These are phyloP conservation scores for Petunia axillaris DNA, from an alignment of 257 asterid species.

Conservation along the genomic window DNA sequence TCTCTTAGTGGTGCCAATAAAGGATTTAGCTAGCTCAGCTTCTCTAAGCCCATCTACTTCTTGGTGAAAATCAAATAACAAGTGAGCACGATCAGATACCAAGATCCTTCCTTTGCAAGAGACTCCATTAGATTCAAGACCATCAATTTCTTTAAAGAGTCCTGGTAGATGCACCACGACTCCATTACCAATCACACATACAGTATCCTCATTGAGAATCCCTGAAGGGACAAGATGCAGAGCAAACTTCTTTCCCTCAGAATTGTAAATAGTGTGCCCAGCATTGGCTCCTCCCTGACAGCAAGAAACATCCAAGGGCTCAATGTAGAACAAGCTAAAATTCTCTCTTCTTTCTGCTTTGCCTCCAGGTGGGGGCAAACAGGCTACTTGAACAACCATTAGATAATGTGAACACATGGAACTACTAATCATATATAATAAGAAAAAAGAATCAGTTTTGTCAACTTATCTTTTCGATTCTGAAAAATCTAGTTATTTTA, in stretches of 20 bases:
- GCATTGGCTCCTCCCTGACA: constrained; percentile 97
- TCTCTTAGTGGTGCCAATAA: constrained; percentile 87
- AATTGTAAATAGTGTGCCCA: constrained; percentile 89
- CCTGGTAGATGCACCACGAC: constrained; percentile 91
- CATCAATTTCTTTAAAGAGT: constrained; percentile 75
- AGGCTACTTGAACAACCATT: too few species aligned
- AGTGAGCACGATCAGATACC: constrained; percentile 89
- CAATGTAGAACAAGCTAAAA: background rate
- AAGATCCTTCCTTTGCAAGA: constrained; percentile 79
- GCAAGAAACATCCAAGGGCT: background rate
- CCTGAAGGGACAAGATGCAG: constrained; percentile 98
- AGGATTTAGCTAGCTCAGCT: constrained; percentile 84
- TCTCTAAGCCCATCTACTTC: constrained; percentile 81
- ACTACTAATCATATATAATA: too few species aligned
- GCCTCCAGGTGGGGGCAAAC: too few species aligned
- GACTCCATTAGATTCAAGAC: constrained; percentile 81
- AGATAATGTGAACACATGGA: too few species aligned
- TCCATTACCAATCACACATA: constrained; percentile 75
- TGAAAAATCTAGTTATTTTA: too few species aligned
- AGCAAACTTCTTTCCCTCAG: constrained; percentile 91
- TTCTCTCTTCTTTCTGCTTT: too few species aligned
- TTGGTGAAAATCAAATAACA: constrained; percentile 88
- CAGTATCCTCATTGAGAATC: constrained; percentile 53
- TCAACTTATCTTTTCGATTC: too few species aligned
- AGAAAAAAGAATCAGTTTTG: too few species aligned